These are phyloP conservation scores for Monosporascus sp. DNA, from an alignment of 2,329 filamentous ascomycete species.

Conservation along the genomic window DNA sequence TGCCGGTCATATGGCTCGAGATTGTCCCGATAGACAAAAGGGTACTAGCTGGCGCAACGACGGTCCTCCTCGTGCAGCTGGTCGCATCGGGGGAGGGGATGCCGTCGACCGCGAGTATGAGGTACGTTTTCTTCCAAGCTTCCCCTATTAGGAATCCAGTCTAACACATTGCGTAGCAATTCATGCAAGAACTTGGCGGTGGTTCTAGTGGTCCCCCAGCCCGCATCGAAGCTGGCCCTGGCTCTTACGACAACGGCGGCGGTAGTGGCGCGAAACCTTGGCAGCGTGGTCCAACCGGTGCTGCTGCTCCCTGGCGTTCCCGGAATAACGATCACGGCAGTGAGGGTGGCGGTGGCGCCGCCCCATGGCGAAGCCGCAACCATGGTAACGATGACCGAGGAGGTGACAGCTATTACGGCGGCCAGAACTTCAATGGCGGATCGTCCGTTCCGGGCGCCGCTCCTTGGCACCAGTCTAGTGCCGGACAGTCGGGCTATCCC, in stretches of 20 bases:
- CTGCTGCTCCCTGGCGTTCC: slow-evolving; percentile 72
- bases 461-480: slow-evolving; percentile 58
- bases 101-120: slow-evolving; percentile 92
- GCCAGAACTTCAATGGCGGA: slow-evolving; percentile 30
- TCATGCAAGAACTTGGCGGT: slow-evolving; percentile 94
- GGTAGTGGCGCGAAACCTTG: slow-evolving; percentile 68
- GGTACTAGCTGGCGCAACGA: slow-evolving; percentile 90
- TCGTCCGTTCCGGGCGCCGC: slow-evolving; percentile 33
- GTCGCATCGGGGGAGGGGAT: slow-evolving; percentile 70
- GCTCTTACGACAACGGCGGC: slow-evolving; percentile 49
- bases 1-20: slow-evolving; percentile 94
- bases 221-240: slow-evolving; percentile 81
- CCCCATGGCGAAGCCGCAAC: slow-evolving; percentile 58
- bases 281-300: slow-evolving; percentile 80
- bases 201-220: slow-evolving; percentile 62
- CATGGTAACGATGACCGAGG: slow-evolving; percentile 41
- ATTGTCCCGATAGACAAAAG: slow-evolving; percentile 91
- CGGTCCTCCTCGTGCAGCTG: slow-evolving; percentile 48
- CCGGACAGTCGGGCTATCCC: slow-evolving; percentile 53
- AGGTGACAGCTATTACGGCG: slow-evolving; percentile 42
- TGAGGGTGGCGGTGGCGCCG: slow-evolving; percentile 42
- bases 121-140: slow-evolving; percentile 46
- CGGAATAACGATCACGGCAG: slow-evolving; percentile 48
- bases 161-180: slow-evolving; percentile 59
- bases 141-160: slow-evolving; percentile 10